Base-by-base conservation (phyloP, 441 rosid genomes). In the Mallotus repandus region DNA sequence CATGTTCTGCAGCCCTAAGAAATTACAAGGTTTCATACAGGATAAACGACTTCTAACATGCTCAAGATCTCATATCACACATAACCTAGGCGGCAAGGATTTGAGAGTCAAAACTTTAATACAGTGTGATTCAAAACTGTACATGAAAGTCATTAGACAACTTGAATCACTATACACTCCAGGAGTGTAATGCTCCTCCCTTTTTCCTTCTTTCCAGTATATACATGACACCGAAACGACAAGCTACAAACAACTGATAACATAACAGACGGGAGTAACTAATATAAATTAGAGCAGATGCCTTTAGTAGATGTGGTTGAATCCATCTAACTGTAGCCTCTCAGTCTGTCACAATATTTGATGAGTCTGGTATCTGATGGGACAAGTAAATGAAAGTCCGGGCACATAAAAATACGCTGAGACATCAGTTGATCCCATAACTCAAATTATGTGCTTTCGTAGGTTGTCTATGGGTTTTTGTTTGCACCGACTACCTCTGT, bases 381-480 rank as follows among this genome's bases (percentile, higher is more conserved):
- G 16, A 4, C 48, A 48, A 70, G 29, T 15, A 29, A 67, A 66
- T 12, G 50, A 58, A 59, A 68, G 56, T 48, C 7, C 22, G 32
- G 9, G 21, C 54, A 7, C 55, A 54, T 18, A 14, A 49, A 63
- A 45, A 50, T 21, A 55, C 19, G 73, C 4, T 29, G 46, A 7
- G 13, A 4, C 38, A 60, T 35, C 9, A 16, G 32, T 63, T 29
- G 61, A 18, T 21, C 16, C 21, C 53, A 45, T 68, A 60, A 41
- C 81, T 77, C 63, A 69, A 66, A 73, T 74, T 80, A 85, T 29
- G 85, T 81, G 81, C 72, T 81, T 82, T 15, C 79, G 77, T 61
- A 43, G 72, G 41, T 81, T 74, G 48, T 76, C 79, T 70, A 46
- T 80, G 68, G 58, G 69, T 61, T 63, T 38, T 73, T 77, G 78